These are phyloP conservation scores for Inga leiocalycina DNA, from an alignment of 306 rosid species.

Conservation along the genomic window DNA sequence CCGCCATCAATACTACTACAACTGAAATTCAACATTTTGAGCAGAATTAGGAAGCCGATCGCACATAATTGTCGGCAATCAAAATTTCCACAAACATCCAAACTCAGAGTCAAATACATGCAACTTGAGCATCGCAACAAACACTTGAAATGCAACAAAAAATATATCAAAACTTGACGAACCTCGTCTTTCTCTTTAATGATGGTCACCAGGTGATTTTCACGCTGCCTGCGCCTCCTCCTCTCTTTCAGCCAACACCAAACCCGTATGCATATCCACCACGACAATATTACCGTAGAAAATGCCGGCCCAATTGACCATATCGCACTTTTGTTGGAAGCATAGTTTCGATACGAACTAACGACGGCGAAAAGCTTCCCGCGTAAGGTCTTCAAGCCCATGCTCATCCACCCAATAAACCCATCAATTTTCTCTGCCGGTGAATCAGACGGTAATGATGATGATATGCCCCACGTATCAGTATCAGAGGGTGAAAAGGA, in stretches of 20 bases:
- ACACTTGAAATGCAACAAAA: background rate
- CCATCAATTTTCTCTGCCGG: slow-evolving; percentile 30
- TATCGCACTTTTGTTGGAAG: slow-evolving; percentile 30
- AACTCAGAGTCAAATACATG: background rate
- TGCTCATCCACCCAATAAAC: slow-evolving; percentile 40
- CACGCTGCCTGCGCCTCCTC: slow-evolving; percentile 28
- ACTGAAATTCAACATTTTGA: background rate
- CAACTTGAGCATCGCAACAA: background rate
- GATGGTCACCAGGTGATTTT: slow-evolving; percentile 36
- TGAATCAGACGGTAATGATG: slow-evolving; percentile 32
- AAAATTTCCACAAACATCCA: slow-evolving; percentile 36
- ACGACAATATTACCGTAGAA: slow-evolving; percentile 36
- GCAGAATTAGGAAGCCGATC: background rate
- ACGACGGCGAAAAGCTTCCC: slow-evolving; percentile 44
- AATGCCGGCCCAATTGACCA: slow-evolving; percentile 45
- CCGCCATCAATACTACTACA: background rate
- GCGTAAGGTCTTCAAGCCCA: slow-evolving; percentile 49
- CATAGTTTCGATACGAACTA: slow-evolving; percentile 34
- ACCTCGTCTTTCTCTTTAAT: slow-evolving; percentile 70
- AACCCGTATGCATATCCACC: slow-evolving; percentile 48
- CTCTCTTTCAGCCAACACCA: slow-evolving; percentile 34
- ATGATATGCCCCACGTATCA: slow-evolving; percentile 37
- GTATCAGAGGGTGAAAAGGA: slow-evolving; percentile 54
- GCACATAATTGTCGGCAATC: background rate
- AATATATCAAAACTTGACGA: background rate